phyloP scores from a whole-genome alignment of 192 early-diverging fungal species.

The Umbelopsis isabellina region DNA sequence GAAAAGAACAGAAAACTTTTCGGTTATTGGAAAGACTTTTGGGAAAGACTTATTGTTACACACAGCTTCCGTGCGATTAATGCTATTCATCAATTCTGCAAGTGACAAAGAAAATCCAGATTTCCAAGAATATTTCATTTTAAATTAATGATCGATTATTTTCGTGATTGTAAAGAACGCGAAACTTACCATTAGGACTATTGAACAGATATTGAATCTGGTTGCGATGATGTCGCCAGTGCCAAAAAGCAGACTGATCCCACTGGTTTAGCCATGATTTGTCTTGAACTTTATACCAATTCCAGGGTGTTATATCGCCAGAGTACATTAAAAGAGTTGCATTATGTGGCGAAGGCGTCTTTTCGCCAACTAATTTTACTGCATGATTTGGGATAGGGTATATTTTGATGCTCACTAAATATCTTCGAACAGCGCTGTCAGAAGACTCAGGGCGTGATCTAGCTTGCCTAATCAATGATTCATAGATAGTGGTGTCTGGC shows the following conservation, averaged over 20 bases:
- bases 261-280: not conserved
- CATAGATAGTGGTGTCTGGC: not conserved
- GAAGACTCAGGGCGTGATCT: not conserved
- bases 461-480: not conserved
- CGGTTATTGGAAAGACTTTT: constrained; percentile 24
- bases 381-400: not conserved
- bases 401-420: not conserved
- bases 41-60: constrained; percentile 1
- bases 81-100: constrained; percentile 6
- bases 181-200: not conserved
- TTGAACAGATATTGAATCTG: not conserved
- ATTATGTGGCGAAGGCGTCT: not conserved
- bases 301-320: constrained; percentile 1
- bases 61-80: not conserved
- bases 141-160: no score
- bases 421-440: not conserved
- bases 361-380: not conserved
- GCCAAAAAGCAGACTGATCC: not conserved
- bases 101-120: not conserved
- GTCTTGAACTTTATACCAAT: constrained; percentile 2
- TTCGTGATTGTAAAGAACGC: no score
- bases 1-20: constrained; percentile 34
- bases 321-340: not conserved
- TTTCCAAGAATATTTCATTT: not conserved
- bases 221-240: constrained; percentile 14